Conservation (phyloP, 2,329 filamentous ascomycete genomes). For the Fusarium austroafricanum region DNA sequence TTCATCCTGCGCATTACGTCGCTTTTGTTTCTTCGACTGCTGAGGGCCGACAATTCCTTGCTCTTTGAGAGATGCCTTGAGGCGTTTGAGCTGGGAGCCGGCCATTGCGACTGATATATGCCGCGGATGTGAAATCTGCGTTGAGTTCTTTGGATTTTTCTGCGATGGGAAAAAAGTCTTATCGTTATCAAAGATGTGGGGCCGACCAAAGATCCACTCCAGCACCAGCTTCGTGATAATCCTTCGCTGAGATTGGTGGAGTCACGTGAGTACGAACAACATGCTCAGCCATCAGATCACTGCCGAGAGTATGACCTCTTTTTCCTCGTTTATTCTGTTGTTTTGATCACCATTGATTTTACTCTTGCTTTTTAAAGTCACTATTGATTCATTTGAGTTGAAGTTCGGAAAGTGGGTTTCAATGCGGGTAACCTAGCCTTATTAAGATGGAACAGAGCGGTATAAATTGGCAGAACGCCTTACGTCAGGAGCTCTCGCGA, state of each 20-base stretch:
- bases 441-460: slow-evolving; percentile 3
- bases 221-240: too few relatives aligned
- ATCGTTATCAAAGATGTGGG: slow-evolving; percentile 45
- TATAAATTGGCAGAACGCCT: slow-evolving; percentile 27
- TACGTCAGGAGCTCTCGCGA: slow-evolving; percentile 30
- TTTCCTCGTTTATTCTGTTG: too few relatives aligned
- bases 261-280: not conserved
- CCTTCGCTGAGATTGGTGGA: not conserved
- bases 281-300: too few relatives aligned
- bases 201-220: not conserved
- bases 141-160: slow-evolving; percentile 38
- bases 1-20: slow-evolving; percentile 75
- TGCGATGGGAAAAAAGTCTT: slow-evolving; percentile 44
- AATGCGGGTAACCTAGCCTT: slow-evolving; percentile 3
- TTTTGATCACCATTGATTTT: not conserved
- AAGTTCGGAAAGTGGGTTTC: not conserved
- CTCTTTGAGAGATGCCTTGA: slow-evolving; percentile 90
- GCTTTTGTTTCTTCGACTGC: slow-evolving; percentile 94
- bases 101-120: slow-evolving; percentile 71
- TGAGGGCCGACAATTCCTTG: slow-evolving; percentile 92
- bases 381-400: not conserved
- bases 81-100: slow-evolving; percentile 94
- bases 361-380: not conserved
- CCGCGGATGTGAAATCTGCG: slow-evolving; percentile 30
- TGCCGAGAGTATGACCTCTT: too few relatives aligned